Evolutionary conservation across 768 basidiomycete genomes (phyloP), one percentile per base, ranked within the genome.

Genomic region (Phallus indusiatus): DNA sequence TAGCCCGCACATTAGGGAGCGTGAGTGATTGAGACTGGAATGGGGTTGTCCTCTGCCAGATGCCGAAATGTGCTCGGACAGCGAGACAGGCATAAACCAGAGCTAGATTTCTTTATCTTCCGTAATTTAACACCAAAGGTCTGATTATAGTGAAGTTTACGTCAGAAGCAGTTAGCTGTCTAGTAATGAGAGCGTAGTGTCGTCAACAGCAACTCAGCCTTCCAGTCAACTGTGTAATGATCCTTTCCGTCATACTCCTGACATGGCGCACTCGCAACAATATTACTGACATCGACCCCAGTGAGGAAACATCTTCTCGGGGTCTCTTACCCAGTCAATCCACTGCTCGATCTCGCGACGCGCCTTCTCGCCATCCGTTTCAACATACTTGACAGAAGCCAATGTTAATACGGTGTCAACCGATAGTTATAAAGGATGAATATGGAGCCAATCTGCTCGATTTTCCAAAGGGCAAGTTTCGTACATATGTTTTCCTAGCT

Each of bases 1-100:
- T 16, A 96, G 81, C 68, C 96, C 92, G 71, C 91, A 94, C 10
- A 94, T 77, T 33, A 78, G 84, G 4, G 92, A 94, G 46, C 87
- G 76, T 10, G 83, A 73, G 8, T 75, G 70, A 75, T 88, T 86
- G 56, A 96, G 77, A 16, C 79, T 82, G 9, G 90, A 80, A 71
- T 85, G 86, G 95, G 76, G 64, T 94, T 84, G 2, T 77, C 75
- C 21, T 82, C 82, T 2, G 84, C 79, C 52, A 83, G 78, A 10
- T 81, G 75, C 17, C 90, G 76, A 67, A 96, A 69, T 90, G 87
- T 5, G 83, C 84, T 47, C 86, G 78, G 34, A 85, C 85, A 56
- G 90, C 84, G 66, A 92, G 81, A 67, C 86, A 86, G 6, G 82
- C 84, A 67, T 87, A 90, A 42, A 90, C 80, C 28, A 82, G 75